phyloP scores from a whole-genome alignment of 495 filamentous ascomycete genomes.

The Hyphodiscus hymeniophilus region DNA sequence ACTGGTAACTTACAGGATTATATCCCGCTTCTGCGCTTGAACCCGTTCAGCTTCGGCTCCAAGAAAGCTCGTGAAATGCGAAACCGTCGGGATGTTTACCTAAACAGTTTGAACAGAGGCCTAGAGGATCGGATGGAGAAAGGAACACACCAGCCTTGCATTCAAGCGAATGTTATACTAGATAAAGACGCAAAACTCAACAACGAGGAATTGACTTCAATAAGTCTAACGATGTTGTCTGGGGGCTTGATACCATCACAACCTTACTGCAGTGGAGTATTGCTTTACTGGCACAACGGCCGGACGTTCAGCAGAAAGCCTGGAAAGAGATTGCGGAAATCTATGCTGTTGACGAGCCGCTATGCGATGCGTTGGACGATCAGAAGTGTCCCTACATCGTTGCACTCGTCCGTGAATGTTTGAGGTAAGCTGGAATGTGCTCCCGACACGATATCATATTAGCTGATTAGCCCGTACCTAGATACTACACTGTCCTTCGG shows the following conservation, averaged over 20 bases:
- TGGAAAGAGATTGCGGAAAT: conserved; percentile 44
- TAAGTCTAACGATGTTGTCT: conserved; percentile 55
- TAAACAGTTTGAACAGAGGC: conserved; percentile 41
- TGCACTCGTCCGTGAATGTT: conserved; percentile 50
- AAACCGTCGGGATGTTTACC: conserved; percentile 50
- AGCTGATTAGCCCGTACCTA: conserved; percentile 1
- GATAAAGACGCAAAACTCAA: conserved; percentile 53
- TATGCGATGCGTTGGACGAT: conserved; percentile 51
- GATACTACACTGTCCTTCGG: conserved; percentile 51
- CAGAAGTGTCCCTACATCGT: conserved; percentile 53
- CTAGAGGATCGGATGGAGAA: conserved; percentile 50
- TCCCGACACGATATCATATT: neutral
- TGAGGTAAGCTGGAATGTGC: conserved; percentile 30
- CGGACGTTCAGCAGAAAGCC: conserved; percentile 53
- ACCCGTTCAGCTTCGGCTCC: conserved; percentile 44
- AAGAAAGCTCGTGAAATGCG: conserved; percentile 48
- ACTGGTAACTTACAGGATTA: conserved; percentile 59
- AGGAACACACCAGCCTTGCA: conserved; percentile 52
- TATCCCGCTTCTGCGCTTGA: conserved; percentile 49
- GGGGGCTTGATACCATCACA: conserved; percentile 58
- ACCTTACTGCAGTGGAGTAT: conserved; percentile 57
- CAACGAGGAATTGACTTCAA: conserved; percentile 49
- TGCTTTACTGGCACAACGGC: conserved; percentile 45
- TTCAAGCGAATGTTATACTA: conserved; percentile 55
- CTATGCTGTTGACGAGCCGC: conserved; percentile 42